phyloP scores from a whole-genome alignment of 441 rosid genomes.

The Aquilaria agallochum region DNA sequence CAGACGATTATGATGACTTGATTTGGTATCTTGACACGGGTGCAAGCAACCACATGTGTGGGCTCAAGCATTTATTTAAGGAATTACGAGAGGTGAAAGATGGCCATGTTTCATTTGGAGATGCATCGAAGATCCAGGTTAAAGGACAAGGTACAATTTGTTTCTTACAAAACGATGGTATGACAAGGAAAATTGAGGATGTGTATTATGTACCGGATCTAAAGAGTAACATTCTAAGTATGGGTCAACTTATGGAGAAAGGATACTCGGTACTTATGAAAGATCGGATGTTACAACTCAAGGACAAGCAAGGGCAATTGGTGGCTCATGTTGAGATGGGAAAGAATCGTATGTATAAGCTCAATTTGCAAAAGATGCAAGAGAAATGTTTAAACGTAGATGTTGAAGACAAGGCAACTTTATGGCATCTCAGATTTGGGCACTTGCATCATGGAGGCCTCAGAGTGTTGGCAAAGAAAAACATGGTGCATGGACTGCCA shows the following conservation, averaged over 20 bases:
- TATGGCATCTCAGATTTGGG: neutral
- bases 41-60: constrained; percentile 2
- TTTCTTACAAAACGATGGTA: neutral
- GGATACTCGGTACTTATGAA: neutral
- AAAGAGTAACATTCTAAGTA: constrained; percentile 5
- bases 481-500: constrained; percentile 1
- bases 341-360: constrained; percentile 1
- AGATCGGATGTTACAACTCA: neutral
- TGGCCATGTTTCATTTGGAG: constrained; percentile 6
- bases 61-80: neutral
- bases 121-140: constrained; percentile 4
- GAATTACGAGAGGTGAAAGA: constrained; percentile 3
- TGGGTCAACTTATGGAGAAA: constrained; percentile 6
- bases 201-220: neutral
- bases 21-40: neutral
- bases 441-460: neutral
- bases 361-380: neutral
- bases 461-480: neutral
- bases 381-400: neutral
- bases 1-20: neutral
- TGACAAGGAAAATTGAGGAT: neutral
- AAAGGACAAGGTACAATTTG: constrained; percentile 1
- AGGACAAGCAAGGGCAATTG: neutral
- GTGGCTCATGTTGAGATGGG: neutral
- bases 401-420: neutral